Base-by-base conservation (phyloP, 192 early-diverging fungal genomes). In the Umbelopsis sp. region DNA sequence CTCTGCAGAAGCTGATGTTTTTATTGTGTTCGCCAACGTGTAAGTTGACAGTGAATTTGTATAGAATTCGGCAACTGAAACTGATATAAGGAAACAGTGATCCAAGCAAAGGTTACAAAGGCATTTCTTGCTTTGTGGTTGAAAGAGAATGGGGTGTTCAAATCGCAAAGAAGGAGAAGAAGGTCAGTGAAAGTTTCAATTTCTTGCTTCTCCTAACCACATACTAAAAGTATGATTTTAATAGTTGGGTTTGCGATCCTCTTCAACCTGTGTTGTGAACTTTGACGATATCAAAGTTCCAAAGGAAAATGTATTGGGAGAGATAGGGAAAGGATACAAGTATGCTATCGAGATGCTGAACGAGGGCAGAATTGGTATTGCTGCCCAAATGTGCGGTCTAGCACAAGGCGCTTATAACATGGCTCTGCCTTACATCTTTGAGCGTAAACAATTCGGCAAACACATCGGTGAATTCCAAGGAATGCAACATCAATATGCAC, bases 341-440 rank as follows among this genome's bases (percentile, higher is more conserved):
- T 93, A 93, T 66, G 95, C 97, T 52, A 98, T 98, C 50, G 94
- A 95, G 74, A 93, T 94, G 68, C 88, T 98, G 70, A 98, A 98
- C 86, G 97, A 98, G 80, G 97, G 97, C 25, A 91, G 97, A 73
- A 93, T 97, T 64, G 96, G 96, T 68, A 97, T 97, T 81, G 94
- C 94, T 35, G 96, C 94, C 20, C 96, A 98, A 79, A 98, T 98
- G 97, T 77, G 97, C 46, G 97, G 97, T 27, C 80, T 96, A 51
- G 95, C 97, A 7, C 95, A 97, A 80, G 97, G 97, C 46, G 95
- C 91, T 11, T 91, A 90, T 68, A 95, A 97, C 80, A 75, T 81
- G 64, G 91, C 92, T 10, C 65, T 96, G 73, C 91, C 93, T 9
- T 98, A 98, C 81, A 82, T 92, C 72, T 92, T 93, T 80, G 88